Base-by-base conservation (phyloP, 345 rosid species). In the Citrus cavaleriei region DNA sequence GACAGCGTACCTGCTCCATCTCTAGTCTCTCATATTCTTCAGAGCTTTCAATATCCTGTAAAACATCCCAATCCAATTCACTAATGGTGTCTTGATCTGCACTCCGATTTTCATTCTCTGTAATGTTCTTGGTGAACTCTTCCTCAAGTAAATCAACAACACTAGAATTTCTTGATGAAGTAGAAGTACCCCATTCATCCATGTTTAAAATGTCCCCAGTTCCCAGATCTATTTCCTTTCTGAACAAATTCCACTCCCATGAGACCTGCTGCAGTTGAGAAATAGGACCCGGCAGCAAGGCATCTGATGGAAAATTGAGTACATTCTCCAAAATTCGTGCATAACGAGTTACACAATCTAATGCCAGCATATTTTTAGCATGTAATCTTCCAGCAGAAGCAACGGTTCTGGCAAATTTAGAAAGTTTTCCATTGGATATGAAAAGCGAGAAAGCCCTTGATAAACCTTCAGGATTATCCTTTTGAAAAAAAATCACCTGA, bases 181-280 rank as follows among this genome's bases (percentile, higher is more conserved):
- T 71, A 70, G 82, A 84, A 80, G 68, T 71, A 79, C 65, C 73
- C 59, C 74, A 58, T 58, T 64, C 79, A 74, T 83, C 79, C 58
- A 87, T 63, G 75, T 73, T 78, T 42, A 58, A 69, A 63, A 83
- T 74, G 80, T 83, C 79, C 82, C 77, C 75, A 68, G 76, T 76
- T 77, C 81, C 83, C 38, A 69, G 80, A 65, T 80, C 85, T 78
- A 78, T 80, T 84, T 90, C 89, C 63, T 80, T 82, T 82, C 85
- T 32, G 49, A 92, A 83, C 81, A 90, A 62, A 78, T 86, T 84
- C 98, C 99, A 93, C 55, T 94, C 98, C 99, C 99, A 94, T 68
- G 78, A 75, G 73, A 58, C 78, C 81, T 71, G 88, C 81, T 88
- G 86, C 78, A 91, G 84, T 81, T 85, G 89, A 84, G 95, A 83